These are phyloP conservation scores for Eremothecium gossypii DNA, from an alignment of 1,139 yeast species.

Conservation along the genomic window DNA sequence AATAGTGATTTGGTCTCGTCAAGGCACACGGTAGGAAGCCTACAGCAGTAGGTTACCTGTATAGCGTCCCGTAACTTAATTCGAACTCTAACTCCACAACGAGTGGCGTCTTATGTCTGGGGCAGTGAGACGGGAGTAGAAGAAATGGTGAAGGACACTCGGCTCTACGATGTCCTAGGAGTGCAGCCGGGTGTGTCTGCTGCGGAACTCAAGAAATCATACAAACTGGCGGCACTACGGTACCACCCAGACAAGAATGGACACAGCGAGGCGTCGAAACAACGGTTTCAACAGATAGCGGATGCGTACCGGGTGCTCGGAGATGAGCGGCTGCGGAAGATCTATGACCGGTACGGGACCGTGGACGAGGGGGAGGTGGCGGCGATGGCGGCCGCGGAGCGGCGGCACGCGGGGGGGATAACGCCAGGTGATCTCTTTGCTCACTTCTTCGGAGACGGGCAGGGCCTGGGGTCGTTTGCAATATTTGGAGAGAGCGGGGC, in stretches of 20 bases:
- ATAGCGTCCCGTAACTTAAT: no score
- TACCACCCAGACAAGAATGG: constrained; percentile 66
- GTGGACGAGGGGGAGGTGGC: constrained; percentile 31
- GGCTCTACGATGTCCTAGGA: constrained; percentile 18
- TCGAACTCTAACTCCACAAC: no score
- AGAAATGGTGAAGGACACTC: constrained; percentile 16
- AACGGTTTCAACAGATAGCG: constrained; percentile 49
- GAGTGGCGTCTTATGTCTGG: no score
- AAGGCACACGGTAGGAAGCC: no score
- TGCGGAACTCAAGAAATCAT: constrained; percentile 50
- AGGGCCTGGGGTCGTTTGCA: constrained; percentile 7
- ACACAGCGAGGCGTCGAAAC: constrained; percentile 44
- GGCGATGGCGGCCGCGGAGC: constrained; percentile 15
- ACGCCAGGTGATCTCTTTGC: constrained; percentile 32
- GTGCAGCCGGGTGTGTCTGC: constrained; percentile 34
- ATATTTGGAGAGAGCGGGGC: constrained; percentile 3
- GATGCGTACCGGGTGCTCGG: constrained; percentile 51
- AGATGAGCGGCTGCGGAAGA: constrained; percentile 43
- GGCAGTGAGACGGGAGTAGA: not conserved
- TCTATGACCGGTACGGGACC: constrained; percentile 54
- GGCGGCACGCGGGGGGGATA: constrained; percentile 20
- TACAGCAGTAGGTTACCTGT: no score
- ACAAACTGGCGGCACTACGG: constrained; percentile 44
- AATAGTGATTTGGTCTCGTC: no score
- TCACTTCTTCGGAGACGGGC: constrained; percentile 30